phyloP scores from a whole-genome alignment of 768 basidiomycete species.

The Boletus sp. region DNA sequence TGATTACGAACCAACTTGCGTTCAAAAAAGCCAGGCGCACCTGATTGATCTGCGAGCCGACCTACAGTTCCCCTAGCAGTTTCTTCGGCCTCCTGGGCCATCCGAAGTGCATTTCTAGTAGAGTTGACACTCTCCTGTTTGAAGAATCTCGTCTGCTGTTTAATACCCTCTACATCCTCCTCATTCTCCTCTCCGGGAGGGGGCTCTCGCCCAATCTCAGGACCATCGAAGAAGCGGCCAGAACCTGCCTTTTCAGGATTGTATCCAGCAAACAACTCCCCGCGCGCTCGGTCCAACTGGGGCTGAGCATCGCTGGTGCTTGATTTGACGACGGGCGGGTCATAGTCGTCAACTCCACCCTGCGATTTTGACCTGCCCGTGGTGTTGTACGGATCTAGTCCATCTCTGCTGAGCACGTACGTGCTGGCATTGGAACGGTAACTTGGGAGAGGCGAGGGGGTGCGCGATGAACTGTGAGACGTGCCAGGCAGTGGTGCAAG shows the following conservation, averaged over 20 bases:
- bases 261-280: conserved; percentile 73
- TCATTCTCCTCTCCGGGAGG: conserved; percentile 71
- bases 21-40: conserved; percentile 40
- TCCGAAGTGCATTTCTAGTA: conserved; percentile 85
- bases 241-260: conserved; percentile 56
- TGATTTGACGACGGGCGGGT: conserved; percentile 7
- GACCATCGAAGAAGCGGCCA: conserved; percentile 69
- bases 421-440: conserved; percentile 55
- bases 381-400: conserved; percentile 47
- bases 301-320: conserved; percentile 30
- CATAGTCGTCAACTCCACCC: conserved; percentile 24
- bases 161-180: conserved; percentile 92
- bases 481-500: conserved; percentile 26
- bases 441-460: conserved; percentile 39
- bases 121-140: conserved; percentile 92
- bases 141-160: conserved; percentile 79
- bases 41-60: conserved; percentile 90
- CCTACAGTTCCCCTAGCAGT: conserved; percentile 81
- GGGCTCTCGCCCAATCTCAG: conserved; percentile 42
- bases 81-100: conserved; percentile 96
- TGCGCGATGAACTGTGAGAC: conserved; percentile 30
- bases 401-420: conserved; percentile 69
- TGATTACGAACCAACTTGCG: background rate
- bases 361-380: conserved; percentile 28
- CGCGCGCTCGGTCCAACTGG: conserved; percentile 62